Base-by-base conservation (phyloP, 768 basidiomycete species). In the Dacryopinax primogenitus region DNA sequence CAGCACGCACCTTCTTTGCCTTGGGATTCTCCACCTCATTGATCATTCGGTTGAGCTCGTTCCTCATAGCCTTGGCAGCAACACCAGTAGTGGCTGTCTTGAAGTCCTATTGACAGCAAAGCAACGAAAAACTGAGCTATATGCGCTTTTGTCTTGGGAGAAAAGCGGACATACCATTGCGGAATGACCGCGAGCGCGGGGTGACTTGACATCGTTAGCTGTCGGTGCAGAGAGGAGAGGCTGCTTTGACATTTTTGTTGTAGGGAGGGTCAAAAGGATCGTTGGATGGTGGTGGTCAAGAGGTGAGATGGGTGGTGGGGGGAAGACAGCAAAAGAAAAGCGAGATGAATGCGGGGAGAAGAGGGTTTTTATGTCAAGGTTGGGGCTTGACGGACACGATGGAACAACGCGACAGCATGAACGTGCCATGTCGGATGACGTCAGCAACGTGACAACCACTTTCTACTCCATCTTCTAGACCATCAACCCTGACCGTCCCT, bases 11-110 rank as follows among this genome's bases (percentile, higher is more conserved):
- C 86, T 88, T 91, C 79, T 88, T 90, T 65, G 88, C 87, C 39
- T 80, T 74, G 33, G 84, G 81, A 69, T 97, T 90, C 68, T 84
- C 80, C 73, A 95, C 89, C 67, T 86, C 87, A 74, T 82, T 79
- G 72, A 97, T 92, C 82, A 99, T 89, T 73, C 84, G 84, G 76
- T 88, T 88, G 78, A 99, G 87, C 80, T 98, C 96, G 75, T 97
- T 96, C 80, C 92, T 86, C 95, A 97, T 97, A 65, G 92, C 82
- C 80, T 96, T 97, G 70, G 90, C 88, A 30, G 90, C 88, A 69
- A 93, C 87, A 69, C 91, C 92, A 64, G 92, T 93, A 35, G 85
- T 94, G 68, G 95, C 95, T n/a, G 92, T 94, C 81, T 94, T 93
- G 85, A 95, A 95, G 78, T 97, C 74, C 74, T 75, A 61, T 51